phyloP scores from a whole-genome alignment of 345 rosid species.

The Brassica napus region DNA sequence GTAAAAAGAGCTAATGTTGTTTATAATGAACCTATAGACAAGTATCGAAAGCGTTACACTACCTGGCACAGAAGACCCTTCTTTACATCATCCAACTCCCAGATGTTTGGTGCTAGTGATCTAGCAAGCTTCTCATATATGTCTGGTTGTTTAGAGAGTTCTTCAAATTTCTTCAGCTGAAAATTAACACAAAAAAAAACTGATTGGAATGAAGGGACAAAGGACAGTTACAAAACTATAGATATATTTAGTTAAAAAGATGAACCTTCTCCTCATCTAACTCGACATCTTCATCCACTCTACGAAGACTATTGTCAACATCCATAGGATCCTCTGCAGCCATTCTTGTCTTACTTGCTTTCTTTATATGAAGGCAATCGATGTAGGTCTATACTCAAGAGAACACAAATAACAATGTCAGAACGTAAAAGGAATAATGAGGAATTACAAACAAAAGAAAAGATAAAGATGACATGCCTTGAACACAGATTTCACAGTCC shows the following conservation, averaged over 20 bases:
- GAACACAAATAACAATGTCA: slow-evolving; percentile 25
- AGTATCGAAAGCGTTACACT: neutral
- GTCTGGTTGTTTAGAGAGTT: slow-evolving; percentile 70
- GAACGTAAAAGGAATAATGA: neutral
- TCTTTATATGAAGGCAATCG: slow-evolving; percentile 91
- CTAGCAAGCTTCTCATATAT: slow-evolving; percentile 80
- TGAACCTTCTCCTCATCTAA: slow-evolving; percentile 71
- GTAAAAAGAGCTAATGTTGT: slow-evolving; percentile 1
- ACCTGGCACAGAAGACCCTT: slow-evolving; percentile 98
- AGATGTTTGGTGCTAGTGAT: slow-evolving; percentile 88
- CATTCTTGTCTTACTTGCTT: slow-evolving; percentile 85
- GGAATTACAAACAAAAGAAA: slow-evolving; percentile 1
- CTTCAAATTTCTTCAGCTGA: slow-evolving; percentile 69
- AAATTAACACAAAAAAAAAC: slow-evolving; percentile 18
- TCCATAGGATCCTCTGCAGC: slow-evolving; percentile 73
- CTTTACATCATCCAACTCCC: slow-evolving; percentile 96
- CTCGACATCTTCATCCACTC: slow-evolving; percentile 63
- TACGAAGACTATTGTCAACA: slow-evolving; percentile 57
- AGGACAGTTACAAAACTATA: neutral
- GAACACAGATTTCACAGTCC: slow-evolving; percentile 94
- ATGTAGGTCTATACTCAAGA: slow-evolving; percentile 66
- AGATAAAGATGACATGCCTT: slow-evolving; percentile 51
- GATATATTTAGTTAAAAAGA: neutral
- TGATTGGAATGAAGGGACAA: slow-evolving; percentile 2
- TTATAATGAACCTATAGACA: neutral